phyloP scores from a whole-genome alignment of 768 basidiomycete species.

The Phanerochaete carnosa region DNA sequence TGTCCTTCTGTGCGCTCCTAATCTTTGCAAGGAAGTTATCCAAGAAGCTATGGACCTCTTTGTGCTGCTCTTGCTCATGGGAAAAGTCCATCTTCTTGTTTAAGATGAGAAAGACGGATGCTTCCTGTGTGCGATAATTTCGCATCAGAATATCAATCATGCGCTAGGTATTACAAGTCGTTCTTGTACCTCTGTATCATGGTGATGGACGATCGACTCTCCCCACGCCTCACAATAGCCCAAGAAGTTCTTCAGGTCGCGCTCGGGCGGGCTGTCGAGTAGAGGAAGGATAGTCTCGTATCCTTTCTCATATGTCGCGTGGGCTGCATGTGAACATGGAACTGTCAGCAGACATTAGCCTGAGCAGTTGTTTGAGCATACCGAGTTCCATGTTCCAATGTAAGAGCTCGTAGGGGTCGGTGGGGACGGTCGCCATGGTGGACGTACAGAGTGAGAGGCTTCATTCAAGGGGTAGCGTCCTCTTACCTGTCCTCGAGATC shows the following conservation, averaged over 20 bases:
- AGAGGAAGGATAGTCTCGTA: constrained; percentile 32
- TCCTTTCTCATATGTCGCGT: constrained; percentile 32
- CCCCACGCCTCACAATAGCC: constrained; percentile 39
- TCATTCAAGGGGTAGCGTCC: no score
- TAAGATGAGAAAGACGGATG: constrained; percentile 34
- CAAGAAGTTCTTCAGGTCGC: constrained; percentile 37
- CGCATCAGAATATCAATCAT: no score
- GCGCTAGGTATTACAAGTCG: constrained; percentile 4
- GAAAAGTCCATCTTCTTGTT: constrained; percentile 36
- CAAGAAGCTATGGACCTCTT: constrained; percentile 29
- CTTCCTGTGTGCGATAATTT: constrained; percentile 19
- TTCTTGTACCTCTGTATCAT: constrained; percentile 30
- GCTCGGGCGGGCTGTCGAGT: constrained; percentile 32
- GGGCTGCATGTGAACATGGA: constrained; percentile 21
- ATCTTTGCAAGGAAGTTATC: constrained; percentile 26
- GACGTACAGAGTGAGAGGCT: no score
- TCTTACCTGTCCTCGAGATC: no score
- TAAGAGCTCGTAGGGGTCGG: constrained; percentile 11
- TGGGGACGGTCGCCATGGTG: background rate
- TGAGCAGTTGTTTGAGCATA: background rate
- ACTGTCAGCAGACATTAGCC: background rate
- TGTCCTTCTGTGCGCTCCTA: constrained; percentile 22
- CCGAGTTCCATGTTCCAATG: constrained; percentile 21
- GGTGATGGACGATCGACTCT: constrained; percentile 31
- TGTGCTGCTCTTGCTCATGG: constrained; percentile 33